Conservation (phyloP, 805 yeast genomes). For the Candida railenensis region DNA sequence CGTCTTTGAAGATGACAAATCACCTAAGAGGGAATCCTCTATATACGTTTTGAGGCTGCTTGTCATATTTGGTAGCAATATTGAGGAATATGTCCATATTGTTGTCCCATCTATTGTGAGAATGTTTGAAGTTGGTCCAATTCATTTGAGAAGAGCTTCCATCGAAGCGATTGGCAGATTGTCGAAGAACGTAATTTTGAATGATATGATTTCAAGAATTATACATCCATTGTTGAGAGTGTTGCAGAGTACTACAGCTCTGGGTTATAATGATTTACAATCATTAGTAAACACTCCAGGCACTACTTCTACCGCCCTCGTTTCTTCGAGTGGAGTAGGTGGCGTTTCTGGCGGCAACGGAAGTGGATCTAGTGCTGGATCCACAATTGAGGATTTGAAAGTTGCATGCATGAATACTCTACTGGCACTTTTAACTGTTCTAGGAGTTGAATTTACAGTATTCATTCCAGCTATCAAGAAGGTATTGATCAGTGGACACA, state of each 20-base stretch:
- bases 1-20: conserved; percentile 70
- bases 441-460: conserved; percentile 81
- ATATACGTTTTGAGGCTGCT: conserved; percentile 77
- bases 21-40: conserved; percentile 59
- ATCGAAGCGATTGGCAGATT: conserved; percentile 81
- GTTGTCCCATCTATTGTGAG: conserved; percentile 83
- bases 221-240: conserved; percentile 83
- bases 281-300: not conserved
- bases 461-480: conserved; percentile 82
- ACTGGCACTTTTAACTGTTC: conserved; percentile 71
- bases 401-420: conserved; percentile 74
- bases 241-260: conserved; percentile 23
- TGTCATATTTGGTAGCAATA: conserved; percentile 80
- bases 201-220: conserved; percentile 87
- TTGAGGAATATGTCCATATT: conserved; percentile 86
- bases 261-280: not conserved
- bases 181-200: conserved; percentile 66
- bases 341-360: not conserved
- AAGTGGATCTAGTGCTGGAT: not conserved
- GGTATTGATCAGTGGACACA: conserved; percentile 56
- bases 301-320: not conserved
- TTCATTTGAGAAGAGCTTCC: conserved; percentile 65
- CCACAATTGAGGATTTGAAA: conserved; percentile 56
- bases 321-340: not conserved
- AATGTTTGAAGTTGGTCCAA: conserved; percentile 70